Evolutionary conservation across 1,284 basidiomycete genomes (phyloP), one percentile per base, ranked within the genome.

Genomic region (Dichomitus squalens): DNA sequence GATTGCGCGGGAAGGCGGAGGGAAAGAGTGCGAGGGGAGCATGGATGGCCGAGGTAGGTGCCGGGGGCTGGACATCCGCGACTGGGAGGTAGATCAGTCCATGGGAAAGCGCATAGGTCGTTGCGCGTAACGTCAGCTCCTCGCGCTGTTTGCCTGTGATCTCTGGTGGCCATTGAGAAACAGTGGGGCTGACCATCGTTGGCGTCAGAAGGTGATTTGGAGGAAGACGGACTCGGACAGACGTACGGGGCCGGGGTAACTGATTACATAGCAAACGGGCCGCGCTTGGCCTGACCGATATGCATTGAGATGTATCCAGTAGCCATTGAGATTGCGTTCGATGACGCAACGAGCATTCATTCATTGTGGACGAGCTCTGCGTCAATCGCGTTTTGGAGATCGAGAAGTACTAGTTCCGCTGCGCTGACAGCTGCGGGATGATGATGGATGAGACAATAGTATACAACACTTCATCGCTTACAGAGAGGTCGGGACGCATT

Each of bases 1-100:
- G 77, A 1, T 70, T 52, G 16, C 88, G 81, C 0, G 96, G 96
- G 63, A 98, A 87, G 0, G 95, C 94, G 0, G 93, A 86, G 0
- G 96, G 96, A 63, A 96, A 82, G 49, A 98, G 80, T 1, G 94
- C 84, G 66, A 96, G 78, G 0, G 96, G 96, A 0, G 95, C 95
- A 69, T 97, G 92, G 64, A 96, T 93, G 0, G 87, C 88, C 6
- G 86, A 83, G 20, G 86, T 85, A 0, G 89, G 89, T 2, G 80
- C 75, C 0, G 71, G 69, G 7, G 80, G 81, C 62, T 82, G 80
- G 8, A 75, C 72, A 21, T 79, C 67, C 11, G 73, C 66, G 16
- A 81, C 74, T 5, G 92, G 92, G 16, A 95, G 86, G 70, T 94
- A 94, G 21, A 92, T 82, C 41, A 97, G 80, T 8, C 93, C 93